Conservation (phyloP, 139 green algal species). For the Deuterostichococcus epilithicus region DNA sequence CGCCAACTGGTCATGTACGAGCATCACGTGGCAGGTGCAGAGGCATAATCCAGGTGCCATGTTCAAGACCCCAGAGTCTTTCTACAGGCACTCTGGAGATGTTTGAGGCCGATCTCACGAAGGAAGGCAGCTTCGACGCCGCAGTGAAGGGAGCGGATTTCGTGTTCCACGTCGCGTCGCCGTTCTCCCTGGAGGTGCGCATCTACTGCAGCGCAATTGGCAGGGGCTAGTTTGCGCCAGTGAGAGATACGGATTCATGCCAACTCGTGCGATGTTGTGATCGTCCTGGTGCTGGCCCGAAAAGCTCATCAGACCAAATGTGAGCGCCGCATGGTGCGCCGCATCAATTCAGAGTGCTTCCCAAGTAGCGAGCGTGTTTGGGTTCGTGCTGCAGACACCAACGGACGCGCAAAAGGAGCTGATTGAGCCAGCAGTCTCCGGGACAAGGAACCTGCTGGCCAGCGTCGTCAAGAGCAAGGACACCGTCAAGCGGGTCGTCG, state of each 20-base stretch:
- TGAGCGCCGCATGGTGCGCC: too few species aligned
- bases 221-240: too few species aligned
- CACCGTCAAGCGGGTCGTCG: conserved; percentile 48
- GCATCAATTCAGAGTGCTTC: not conserved
- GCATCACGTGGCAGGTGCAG: too few species aligned
- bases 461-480: conserved; percentile 38
- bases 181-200: conserved; percentile 42
- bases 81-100: conserved; percentile 39
- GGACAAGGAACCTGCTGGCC: conserved; percentile 55
- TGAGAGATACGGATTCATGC: too few species aligned
- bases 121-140: conserved; percentile 31
- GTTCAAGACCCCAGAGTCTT: too few species aligned
- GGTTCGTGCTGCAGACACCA: not conserved
- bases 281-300: too few species aligned
- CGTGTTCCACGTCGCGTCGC: conserved; percentile 74
- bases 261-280: too few species aligned
- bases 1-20: too few species aligned
- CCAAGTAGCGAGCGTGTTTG: too few species aligned
- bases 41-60: too few species aligned
- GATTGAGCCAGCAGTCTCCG: conserved; percentile 58
- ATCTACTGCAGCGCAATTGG: not conserved
- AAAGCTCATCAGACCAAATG: too few species aligned
- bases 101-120: conserved; percentile 44
- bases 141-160: conserved; percentile 31
- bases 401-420: conserved; percentile 36